Percentiles rank a stretch among this genome's conserved stretches.
Evolutionary conservation across 768 basidiomycete species (phyloP).

Genomic region (Agaricus sinodeliciosus): DNA sequence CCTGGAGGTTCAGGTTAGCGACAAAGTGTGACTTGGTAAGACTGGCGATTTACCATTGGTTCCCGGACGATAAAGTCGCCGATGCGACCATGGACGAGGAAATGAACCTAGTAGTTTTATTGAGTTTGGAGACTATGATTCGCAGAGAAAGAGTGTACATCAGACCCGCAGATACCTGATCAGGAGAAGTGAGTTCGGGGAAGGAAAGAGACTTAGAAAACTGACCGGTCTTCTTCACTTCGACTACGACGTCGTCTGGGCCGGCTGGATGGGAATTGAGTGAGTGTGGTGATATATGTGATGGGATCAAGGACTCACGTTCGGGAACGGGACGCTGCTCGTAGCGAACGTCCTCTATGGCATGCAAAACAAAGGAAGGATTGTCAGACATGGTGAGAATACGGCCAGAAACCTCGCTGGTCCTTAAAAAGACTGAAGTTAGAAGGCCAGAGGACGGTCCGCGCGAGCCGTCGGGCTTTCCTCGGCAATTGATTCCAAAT

Average conservation of each 20-base stretch:
- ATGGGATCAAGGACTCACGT: constrained; percentile 29
- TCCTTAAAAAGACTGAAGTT: background rate
- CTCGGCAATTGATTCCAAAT: too few species aligned
- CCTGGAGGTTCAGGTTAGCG: constrained; percentile 33
- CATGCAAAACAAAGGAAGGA: constrained; percentile 71
- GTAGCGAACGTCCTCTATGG: constrained; percentile 60
- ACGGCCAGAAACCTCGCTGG: constrained; percentile 1
- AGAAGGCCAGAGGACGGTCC: background rate
- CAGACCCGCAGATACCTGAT: constrained; percentile 85
- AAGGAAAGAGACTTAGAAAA: constrained; percentile 2
- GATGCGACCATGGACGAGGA: constrained; percentile 70
- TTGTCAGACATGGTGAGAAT: constrained; percentile 57
- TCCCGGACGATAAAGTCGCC: constrained; percentile 73
- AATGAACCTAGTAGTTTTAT: constrained; percentile 52
- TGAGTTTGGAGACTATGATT: background rate
- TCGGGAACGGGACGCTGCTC: constrained; percentile 74
- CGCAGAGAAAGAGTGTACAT: constrained; percentile 40
- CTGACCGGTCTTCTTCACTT: constrained; percentile 88
- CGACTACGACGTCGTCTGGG: constrained; percentile 75
- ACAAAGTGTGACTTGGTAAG: background rate
- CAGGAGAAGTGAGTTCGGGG: constrained; percentile 2
- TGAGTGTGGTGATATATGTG: background rate
- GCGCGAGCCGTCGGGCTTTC: background rate
- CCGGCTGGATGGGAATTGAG: constrained; percentile 37
- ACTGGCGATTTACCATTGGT: constrained; percentile 58